Percentiles rank a stretch among this genome's conserved stretches.
phyloP scores from a whole-genome alignment of 768 basidiomycete species.

The Mycena indigotica region DNA sequence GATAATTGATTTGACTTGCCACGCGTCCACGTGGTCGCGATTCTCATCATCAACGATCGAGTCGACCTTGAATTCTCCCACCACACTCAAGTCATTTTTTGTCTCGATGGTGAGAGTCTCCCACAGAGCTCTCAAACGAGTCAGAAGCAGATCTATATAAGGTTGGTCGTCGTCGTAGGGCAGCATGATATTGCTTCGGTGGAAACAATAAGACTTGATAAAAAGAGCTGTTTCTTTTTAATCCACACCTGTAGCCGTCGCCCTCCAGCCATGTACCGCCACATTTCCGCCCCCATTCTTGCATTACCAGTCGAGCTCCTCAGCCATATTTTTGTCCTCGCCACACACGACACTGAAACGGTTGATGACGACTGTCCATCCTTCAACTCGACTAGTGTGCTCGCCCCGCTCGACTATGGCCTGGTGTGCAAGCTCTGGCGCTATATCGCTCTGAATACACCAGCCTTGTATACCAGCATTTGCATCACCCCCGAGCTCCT shows the following conservation, averaged over 20 bases:
- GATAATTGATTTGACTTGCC: too few species aligned
- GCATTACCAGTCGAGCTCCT: constrained; percentile 59
- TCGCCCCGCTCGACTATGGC: constrained; percentile 47
- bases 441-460: constrained; percentile 47
- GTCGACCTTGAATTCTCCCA: not conserved
- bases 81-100: not conserved
- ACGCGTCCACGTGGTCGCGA: not conserved
- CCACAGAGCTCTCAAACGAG: not conserved
- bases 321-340: constrained; percentile 56
- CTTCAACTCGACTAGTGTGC: constrained; percentile 44
- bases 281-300: constrained; percentile 32
- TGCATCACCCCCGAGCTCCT: constrained; percentile 46
- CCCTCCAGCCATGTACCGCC: not conserved
- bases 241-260: not conserved
- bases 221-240: not conserved
- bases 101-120: not conserved
- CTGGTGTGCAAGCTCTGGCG: constrained; percentile 58
- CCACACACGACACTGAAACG: constrained; percentile 36
- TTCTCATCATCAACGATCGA: not conserved
- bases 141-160: not conserved
- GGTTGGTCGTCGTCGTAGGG: too few species aligned
- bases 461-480: constrained; percentile 58
- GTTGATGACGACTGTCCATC: constrained; percentile 29
- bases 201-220: not conserved
- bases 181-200: too few species aligned